Conservation (phyloP, 257 asterid genomes). For the Buddleja alternifolia region DNA sequence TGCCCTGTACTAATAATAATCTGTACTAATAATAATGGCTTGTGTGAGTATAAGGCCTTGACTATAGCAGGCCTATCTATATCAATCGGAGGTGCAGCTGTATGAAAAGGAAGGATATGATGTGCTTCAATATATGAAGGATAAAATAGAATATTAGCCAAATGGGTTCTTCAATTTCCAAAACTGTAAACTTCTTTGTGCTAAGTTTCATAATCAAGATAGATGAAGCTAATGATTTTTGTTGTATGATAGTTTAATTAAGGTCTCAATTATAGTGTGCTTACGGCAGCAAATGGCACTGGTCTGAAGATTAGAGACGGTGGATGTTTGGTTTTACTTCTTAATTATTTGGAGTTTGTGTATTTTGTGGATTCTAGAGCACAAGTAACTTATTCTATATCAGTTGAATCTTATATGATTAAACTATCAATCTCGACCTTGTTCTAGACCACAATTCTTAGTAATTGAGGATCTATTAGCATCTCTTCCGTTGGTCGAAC, state of each 20-base stretch:
- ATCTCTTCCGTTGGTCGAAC: not conserved
- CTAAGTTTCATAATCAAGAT: not conserved
- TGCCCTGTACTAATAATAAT: not conserved
- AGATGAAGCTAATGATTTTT: not conserved
- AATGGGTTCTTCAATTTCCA: not conserved
- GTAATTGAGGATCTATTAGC: not conserved
- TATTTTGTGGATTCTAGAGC: not conserved
- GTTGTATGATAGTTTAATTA: not conserved
- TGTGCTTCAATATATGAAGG: too few species aligned
- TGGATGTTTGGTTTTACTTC: not conserved
- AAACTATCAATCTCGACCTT: not conserved
- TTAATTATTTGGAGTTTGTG: not conserved
- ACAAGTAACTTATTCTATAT: slow-evolving; percentile 5
- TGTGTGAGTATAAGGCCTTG: not conserved
- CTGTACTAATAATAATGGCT: not conserved
- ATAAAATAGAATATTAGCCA: not conserved
- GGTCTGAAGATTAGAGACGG: not conserved
- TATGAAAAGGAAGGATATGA: not conserved
- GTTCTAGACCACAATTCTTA: not conserved
- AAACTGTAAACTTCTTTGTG: not conserved
- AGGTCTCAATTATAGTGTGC: not conserved
- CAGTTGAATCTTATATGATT: not conserved
- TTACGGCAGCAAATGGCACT: not conserved
- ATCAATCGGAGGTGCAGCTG: not conserved
- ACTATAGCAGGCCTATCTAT: not conserved